Evolutionary conservation across 768 basidiomycete species (phyloP).

Genomic region (Phylloporus sp.): DNA sequence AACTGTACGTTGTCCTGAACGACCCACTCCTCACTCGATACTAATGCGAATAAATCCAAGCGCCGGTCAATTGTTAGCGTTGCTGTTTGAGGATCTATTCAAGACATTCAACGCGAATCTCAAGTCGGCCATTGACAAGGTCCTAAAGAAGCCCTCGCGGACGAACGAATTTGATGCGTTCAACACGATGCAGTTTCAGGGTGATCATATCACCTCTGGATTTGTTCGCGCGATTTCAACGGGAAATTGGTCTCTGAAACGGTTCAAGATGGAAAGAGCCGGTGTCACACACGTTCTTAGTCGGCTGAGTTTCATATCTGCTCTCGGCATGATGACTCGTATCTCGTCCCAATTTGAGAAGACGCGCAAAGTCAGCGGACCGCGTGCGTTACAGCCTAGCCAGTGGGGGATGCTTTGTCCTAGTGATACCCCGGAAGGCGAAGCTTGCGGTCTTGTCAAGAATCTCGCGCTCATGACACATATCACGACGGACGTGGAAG

Average conservation of each 20-base stretch:
- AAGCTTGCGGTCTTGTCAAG: conserved; percentile 98
- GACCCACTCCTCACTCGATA: not conserved
- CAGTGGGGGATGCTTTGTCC: conserved; percentile 99
- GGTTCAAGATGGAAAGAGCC: conserved; percentile 99
- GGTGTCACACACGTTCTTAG: conserved; percentile 98
- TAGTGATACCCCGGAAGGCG: conserved; percentile 98
- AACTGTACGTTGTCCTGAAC: conserved; percentile 63
- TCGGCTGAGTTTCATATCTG: conserved; percentile 93
- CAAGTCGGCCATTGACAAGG: conserved; percentile 93
- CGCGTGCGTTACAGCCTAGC: conserved; percentile 92
- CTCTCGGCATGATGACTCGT: conserved; percentile 99
- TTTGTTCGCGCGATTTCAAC: conserved; percentile 98
- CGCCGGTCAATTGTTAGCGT: conserved; percentile 91
- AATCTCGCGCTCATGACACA: conserved; percentile 99
- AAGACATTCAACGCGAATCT: conserved; percentile 97
- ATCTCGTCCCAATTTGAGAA: conserved; percentile 99
- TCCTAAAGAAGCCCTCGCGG: conserved; percentile 91
- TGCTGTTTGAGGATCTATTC: conserved; percentile 97
- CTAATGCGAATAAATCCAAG: conserved; percentile 38
- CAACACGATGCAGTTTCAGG: conserved; percentile 92
- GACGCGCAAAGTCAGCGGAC: conserved; percentile 97
- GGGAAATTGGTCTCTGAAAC: conserved; percentile 97
- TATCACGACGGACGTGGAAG: conserved; percentile 98
- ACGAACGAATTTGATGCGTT: conserved; percentile 93
- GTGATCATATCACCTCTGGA: conserved; percentile 93